Conservation (phyloP, 176 grass and related monocot species). For the Saccharum spontaneum region DNA sequence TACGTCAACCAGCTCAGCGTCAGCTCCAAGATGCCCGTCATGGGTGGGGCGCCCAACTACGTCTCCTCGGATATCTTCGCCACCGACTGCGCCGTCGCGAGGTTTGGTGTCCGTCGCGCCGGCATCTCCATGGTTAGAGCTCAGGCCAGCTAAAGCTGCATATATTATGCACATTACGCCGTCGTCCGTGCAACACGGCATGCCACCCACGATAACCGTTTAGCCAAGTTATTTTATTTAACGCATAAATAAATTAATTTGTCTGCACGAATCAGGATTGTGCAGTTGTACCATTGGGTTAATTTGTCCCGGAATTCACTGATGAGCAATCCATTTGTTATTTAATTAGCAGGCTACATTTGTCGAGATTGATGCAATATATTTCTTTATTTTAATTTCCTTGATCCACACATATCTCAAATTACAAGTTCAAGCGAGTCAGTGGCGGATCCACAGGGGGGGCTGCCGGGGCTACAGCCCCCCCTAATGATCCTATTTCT, state of each 20-base stretch:
- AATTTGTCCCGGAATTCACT: not conserved
- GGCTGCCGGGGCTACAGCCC: too few species aligned
- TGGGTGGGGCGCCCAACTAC: not conserved
- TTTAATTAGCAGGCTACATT: not conserved
- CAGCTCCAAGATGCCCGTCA: not conserved
- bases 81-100: not conserved
- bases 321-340: not conserved
- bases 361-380: not conserved
- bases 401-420: not conserved
- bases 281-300: not conserved
- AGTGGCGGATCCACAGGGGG: too few species aligned
- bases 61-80: not conserved
- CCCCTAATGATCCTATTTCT: too few species aligned
- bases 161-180: not conserved
- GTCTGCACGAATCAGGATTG: not conserved
- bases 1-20: not conserved
- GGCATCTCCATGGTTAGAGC: not conserved
- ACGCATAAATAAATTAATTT: not conserved
- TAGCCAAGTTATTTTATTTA: not conserved
- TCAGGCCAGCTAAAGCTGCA: not conserved
- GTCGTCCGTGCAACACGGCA: not conserved
- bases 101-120: not conserved
- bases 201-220: not conserved
- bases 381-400: not conserved
- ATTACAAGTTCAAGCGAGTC: not conserved